Base-by-base conservation (phyloP, 768 basidiomycete species). In the Amanita jacksonii region DNA sequence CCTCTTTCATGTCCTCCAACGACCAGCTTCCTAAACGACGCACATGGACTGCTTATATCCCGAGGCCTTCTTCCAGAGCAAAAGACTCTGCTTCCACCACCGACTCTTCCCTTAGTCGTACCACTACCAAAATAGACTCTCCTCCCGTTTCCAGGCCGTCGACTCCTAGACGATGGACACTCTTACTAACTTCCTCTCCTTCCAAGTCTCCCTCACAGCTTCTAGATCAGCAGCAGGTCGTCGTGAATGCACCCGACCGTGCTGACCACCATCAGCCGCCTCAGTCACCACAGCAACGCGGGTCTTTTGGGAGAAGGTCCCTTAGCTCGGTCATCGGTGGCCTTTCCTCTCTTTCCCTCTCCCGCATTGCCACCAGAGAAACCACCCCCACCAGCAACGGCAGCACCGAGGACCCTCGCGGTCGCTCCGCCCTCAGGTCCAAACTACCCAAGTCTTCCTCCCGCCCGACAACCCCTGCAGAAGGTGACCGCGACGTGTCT, bases 301-400 rank as follows among this genome's bases (percentile, higher is more conserved):
- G 72, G 28, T 74, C 79, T 0, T 82, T 84, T 54, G 68, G 74
- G 43, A 78, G 75, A 51, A 73, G 70, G 62, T 73, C 83, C 0
- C 67, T 88, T 46, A 77, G 73, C 50, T 72, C 70, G 25, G 79
- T 86, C 78, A 81, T 86, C 64, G 78, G 77, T 28, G 77, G 78
- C 1, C 67, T 84, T 24, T 78, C 81, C 27, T 70, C 74, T 6
- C 71, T 87, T 3, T 72, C 79, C 1, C 69, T 86, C 46, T 64
- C 77, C 2, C 74, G 82, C 41, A 71, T 72, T 0, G 68, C 48
- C 53, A 70, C 74, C 8, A 57, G 60, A 41, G 62, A 65, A 20
- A 67, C 60, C 45, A 59, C 66, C 31, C 50, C 25, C 16, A 37
- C 18, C 5, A 6, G 52, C 25, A 46, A 46, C 30, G 44, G 52